phyloP scores from a whole-genome alignment of 495 filamentous ascomycete genomes.

The Aspergillus sclerotiicarbonarius region DNA sequence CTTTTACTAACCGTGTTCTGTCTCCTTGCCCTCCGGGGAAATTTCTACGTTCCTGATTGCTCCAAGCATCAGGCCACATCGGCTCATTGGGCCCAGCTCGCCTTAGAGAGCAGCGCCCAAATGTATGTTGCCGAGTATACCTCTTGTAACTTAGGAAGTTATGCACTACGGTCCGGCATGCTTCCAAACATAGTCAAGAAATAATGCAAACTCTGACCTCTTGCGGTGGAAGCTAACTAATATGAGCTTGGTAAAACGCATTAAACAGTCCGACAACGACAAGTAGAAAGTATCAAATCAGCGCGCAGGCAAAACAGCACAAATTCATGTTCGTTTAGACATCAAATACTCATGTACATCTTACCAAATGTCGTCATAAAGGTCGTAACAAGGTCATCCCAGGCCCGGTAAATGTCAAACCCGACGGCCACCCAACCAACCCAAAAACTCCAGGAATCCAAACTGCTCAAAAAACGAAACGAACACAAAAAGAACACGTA shows the following conservation, averaged over 20 bases:
- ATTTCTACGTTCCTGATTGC: background rate
- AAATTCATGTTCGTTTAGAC: conserved; percentile 35
- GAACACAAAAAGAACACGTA: conserved; percentile 16
- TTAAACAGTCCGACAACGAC: background rate
- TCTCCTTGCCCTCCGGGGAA: background rate
- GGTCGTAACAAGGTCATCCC: conserved; percentile 42
- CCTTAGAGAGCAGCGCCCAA: background rate
- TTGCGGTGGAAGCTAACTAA: background rate
- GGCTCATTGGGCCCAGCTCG: background rate
- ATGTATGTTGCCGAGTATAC: background rate
- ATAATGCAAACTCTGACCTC: background rate
- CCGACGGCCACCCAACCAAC: conserved; percentile 23
- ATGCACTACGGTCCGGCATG: background rate
- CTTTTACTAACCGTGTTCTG: background rate
- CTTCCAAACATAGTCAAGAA: background rate
- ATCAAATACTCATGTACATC: conserved; percentile 48
- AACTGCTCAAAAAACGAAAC: conserved; percentile 4
- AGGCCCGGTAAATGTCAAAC: conserved; percentile 31
- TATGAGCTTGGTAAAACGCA: background rate
- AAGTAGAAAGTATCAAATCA: conserved; percentile 15
- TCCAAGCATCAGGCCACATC: background rate
- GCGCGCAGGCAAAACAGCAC: conserved; percentile 13
- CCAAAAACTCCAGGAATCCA: conserved; percentile 38
- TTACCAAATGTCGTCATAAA: conserved; percentile 44
- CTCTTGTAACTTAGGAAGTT: background rate